Conservation (phyloP, 139 green algal genomes). For the Ulvella scutata region DNA sequence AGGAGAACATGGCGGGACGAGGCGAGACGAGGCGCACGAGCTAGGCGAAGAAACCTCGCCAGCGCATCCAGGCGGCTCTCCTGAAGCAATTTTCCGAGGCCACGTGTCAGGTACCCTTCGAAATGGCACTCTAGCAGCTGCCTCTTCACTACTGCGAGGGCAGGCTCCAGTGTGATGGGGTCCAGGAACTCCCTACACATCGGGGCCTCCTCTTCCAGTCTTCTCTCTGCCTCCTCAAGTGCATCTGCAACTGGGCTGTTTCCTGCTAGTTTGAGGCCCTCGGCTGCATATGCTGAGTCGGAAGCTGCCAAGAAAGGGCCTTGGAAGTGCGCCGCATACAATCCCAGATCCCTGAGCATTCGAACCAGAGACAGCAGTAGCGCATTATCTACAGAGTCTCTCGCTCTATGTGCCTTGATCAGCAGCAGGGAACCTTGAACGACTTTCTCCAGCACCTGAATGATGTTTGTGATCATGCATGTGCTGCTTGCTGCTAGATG, state of each 20-base stretch:
- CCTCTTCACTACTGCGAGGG: slow-evolving; percentile 60
- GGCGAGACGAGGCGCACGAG: slow-evolving; percentile 4
- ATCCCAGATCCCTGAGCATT: slow-evolving; percentile 36
- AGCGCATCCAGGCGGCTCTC: slow-evolving; percentile 55
- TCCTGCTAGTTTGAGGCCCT: background rate
- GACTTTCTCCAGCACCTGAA: slow-evolving; percentile 44
- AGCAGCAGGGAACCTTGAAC: slow-evolving; percentile 47
- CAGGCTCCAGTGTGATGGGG: slow-evolving; percentile 40
- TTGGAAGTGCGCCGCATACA: slow-evolving; percentile 55
- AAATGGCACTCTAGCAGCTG: slow-evolving; percentile 60
- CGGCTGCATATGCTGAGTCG: background rate
- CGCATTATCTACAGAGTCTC: slow-evolving; percentile 54
- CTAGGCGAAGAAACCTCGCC: slow-evolving; percentile 57
- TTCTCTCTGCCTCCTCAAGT: slow-evolving; percentile 14
- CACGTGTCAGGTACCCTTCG: background rate
- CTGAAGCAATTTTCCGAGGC: slow-evolving; percentile 59
- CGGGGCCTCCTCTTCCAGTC: slow-evolving; percentile 77
- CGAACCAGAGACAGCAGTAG: slow-evolving; percentile 37
- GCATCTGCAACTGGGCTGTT: background rate
- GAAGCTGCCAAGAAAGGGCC: slow-evolving; percentile 25
- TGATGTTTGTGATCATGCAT: too few relatives aligned
- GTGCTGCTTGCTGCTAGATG: too few relatives aligned
- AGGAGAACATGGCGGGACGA: background rate
- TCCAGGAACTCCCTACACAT: slow-evolving; percentile 77
- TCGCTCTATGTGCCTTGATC: slow-evolving; percentile 53